Percentiles rank a stretch among this genome's conserved stretches.
Evolutionary conservation across 2,329 filamentous ascomycete species (phyloP).

Genomic region (Nemania sp.): DNA sequence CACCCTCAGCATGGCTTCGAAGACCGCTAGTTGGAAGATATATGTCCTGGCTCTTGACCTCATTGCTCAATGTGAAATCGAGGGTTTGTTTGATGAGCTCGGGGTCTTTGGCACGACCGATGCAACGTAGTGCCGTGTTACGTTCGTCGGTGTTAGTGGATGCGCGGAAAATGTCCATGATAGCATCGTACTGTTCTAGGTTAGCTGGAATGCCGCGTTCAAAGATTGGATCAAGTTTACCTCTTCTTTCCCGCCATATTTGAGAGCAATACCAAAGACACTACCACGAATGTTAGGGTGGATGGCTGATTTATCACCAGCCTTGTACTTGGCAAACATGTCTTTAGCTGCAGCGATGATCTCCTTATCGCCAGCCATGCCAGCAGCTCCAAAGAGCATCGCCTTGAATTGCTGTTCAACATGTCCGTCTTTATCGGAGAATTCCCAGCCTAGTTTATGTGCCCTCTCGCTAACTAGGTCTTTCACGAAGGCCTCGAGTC

Average conservation of each 20-base stretch:
- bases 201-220: constrained; percentile 21
- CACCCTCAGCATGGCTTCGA: constrained; percentile 74
- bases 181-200: constrained; percentile 65
- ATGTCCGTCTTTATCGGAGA: constrained; percentile 82
- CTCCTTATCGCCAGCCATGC: constrained; percentile 75
- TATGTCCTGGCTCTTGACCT: constrained; percentile 93
- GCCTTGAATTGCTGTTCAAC: constrained; percentile 94
- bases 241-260: constrained; percentile 83
- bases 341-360: constrained; percentile 81
- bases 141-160: constrained; percentile 83
- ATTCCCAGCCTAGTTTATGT: constrained; percentile 86
- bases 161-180: constrained; percentile 74
- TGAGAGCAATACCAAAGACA: constrained; percentile 82
- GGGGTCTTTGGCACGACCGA: constrained; percentile 78
- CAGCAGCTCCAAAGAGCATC: constrained; percentile 83
- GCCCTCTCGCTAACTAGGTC: constrained; percentile 77
- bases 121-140: constrained; percentile 82
- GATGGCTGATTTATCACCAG: constrained; percentile 77
- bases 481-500: constrained; percentile 80
- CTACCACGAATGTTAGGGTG: constrained; percentile 89
- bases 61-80: constrained; percentile 71
- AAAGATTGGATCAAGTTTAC: constrained; percentile 44
- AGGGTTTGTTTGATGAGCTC: constrained; percentile 83
- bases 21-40: constrained; percentile 85
- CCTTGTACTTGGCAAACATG: constrained; percentile 85